These are phyloP conservation scores for Ilex aquifolium DNA, from an alignment of 257 asterid species.

Conservation along the genomic window DNA sequence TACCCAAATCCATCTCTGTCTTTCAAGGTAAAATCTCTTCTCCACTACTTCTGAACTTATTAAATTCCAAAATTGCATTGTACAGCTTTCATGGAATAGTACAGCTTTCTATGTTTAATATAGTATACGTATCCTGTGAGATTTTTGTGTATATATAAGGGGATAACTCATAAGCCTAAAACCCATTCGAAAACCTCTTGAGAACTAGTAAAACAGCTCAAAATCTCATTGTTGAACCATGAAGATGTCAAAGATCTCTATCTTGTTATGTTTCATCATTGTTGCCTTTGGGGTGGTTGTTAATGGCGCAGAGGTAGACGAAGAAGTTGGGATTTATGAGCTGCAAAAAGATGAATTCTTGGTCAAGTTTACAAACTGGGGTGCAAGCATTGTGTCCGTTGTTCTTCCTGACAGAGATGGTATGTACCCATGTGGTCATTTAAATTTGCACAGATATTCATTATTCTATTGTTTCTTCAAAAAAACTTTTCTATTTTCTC, in stretches of 20 bases:
- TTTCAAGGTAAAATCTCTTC: no score
- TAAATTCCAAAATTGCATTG: no score
- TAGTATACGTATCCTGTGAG: no score
- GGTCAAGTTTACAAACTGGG: constrained; percentile 62
- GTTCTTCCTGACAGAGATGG: constrained; percentile 79
- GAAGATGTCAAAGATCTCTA: constrained; percentile 21
- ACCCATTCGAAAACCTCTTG: no score
- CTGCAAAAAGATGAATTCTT: constrained; percentile 52
- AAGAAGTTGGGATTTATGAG: constrained; percentile 34
- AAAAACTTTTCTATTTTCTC: neutral
- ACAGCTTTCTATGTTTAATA: no score
- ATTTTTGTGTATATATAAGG: no score
- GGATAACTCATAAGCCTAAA: no score
- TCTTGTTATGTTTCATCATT: constrained; percentile 19
- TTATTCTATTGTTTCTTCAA: neutral
- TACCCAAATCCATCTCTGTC: no score
- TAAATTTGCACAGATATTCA: neutral
- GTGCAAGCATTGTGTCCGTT: constrained; percentile 73
- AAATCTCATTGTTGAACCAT: neutral
- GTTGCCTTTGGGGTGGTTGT: constrained; percentile 16
- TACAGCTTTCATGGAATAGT: no score
- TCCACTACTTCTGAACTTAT: no score
- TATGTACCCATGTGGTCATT: constrained; percentile 7
- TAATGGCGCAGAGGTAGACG: constrained; percentile 11
- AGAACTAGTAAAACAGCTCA: no score